Base-by-base conservation (phyloP, 106 monocot species). In the Iris macrosiphon region DNA sequence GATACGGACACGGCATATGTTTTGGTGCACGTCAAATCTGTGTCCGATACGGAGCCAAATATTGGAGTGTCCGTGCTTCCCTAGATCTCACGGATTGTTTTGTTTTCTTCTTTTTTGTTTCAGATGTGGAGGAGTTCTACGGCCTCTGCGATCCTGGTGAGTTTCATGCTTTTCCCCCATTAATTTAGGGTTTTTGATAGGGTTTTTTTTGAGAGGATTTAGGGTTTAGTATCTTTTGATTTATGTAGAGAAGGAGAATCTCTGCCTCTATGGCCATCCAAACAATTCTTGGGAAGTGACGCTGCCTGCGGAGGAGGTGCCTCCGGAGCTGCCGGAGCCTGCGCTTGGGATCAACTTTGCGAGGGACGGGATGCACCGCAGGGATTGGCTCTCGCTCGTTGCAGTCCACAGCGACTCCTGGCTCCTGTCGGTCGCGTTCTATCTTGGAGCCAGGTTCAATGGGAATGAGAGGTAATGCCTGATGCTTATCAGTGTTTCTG, bases 301-400 rank as follows among this genome's bases (percentile, higher is more conserved):
- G 38, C 63, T 85, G 30, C 95, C 95, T 24, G 95, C 89, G 33
- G 95, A 95, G 60, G 95, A 95, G 76, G 95, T 95, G 48, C 95
- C 95, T 10, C 95, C 95, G 35, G 95, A 89, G 81, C 69, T 95
- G 32, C 95, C 95, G 7, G 95, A 95, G 76, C 95, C 95, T n/a
- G 95, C 89, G 39, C 73, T 95, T 0, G 95, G 95, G 17, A 95
- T 95, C 54, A 95, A 95, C 55, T 95, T 95, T 41, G 95, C 95
- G 3, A 75, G 95, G 60, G 95, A 95, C 25, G 95, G 95, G 71
- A 89, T 95, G 95, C 71, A 86, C 64, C 72, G 89, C 28, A 65
- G 72, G 49, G 95, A 95, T 42, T 95, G 89, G 89, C 84, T 95
- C 6, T 89, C 95, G 14, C 89, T 95, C 11, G 85, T 95, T 2